Conservation (phyloP, 495 filamentous ascomycete species). For the Penicillium flavigenum region DNA sequence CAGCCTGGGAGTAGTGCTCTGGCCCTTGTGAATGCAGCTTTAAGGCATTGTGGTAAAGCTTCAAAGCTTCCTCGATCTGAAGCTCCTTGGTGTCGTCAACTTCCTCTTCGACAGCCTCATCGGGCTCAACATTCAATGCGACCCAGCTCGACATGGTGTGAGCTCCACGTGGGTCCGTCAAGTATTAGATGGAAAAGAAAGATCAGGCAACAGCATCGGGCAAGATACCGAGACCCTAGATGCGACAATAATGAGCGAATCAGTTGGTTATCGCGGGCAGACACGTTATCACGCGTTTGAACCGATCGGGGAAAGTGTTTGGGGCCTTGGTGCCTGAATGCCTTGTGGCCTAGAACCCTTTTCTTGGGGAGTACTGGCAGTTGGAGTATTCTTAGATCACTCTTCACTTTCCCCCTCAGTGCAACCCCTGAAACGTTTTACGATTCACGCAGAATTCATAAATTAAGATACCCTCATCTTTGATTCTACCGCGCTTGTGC, state of each 20-base stretch:
- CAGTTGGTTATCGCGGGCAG: constrained; percentile 11
- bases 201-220: constrained; percentile 3
- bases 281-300: constrained; percentile 36
- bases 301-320: constrained; percentile 34
- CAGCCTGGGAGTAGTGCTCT: constrained; percentile 68
- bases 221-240: constrained; percentile 3
- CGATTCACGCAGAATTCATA: constrained; percentile 4
- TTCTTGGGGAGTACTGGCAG: constrained; percentile 9
- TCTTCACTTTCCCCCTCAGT: constrained; percentile 15
- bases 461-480: constrained; percentile 4
- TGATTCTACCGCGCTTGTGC: constrained; percentile 24
- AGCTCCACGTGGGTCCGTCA: constrained; percentile 18
- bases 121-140: constrained; percentile 88
- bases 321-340: constrained; percentile 26
- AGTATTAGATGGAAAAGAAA: constrained; percentile 1
- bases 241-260: background rate
- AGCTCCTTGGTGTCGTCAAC: constrained; percentile 93
- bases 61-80: constrained; percentile 95
- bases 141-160: constrained; percentile 59
- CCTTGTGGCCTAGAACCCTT: constrained; percentile 30
- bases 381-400: constrained; percentile 18
- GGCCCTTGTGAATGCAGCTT: constrained; percentile 90
- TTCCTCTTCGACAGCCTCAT: constrained; percentile 86
- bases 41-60: constrained; percentile 88
- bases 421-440: constrained; percentile 11